Percentiles rank a stretch among this genome's conserved stretches.
phyloP scores from a whole-genome alignment of 176 grass and related monocot genomes.

The Oryza longistaminata region DNA sequence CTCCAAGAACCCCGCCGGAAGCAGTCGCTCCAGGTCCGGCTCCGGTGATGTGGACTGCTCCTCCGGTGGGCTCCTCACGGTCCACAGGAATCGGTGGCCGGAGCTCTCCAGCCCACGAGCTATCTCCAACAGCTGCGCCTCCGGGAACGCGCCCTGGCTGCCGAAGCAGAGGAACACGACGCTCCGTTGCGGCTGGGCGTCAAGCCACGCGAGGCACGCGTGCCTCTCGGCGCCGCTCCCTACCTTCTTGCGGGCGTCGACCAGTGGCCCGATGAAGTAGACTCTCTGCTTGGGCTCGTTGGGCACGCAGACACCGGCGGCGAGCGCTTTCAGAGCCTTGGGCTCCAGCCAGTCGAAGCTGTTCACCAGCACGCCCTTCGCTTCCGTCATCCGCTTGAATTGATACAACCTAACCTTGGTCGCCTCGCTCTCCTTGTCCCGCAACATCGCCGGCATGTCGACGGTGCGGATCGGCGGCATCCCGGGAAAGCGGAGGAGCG shows the following conservation, averaged over 20 bases:
- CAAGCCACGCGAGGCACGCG: conserved; percentile 65
- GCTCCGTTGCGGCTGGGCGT: conserved; percentile 48
- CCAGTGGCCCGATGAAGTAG: conserved; percentile 55
- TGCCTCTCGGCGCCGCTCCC: not conserved
- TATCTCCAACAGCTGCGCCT: conserved; percentile 50
- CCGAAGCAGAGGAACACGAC: conserved; percentile 86
- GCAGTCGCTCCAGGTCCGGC: conserved; percentile 49
- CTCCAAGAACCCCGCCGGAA: conserved; percentile 62
- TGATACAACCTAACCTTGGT: conserved; percentile 25
- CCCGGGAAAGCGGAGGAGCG: conserved; percentile 37
- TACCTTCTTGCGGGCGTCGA: not conserved
- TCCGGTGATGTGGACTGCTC: conserved; percentile 18
- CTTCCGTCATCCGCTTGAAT: conserved; percentile 33
- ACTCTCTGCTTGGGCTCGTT: conserved; percentile 21
- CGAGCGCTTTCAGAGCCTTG: conserved; percentile 28
- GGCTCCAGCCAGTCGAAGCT: conserved; percentile 55
- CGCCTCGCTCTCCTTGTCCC: conserved; percentile 32
- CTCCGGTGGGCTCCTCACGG: conserved; percentile 32
- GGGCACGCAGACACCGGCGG: conserved; percentile 39
- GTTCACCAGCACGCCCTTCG: conserved; percentile 52
- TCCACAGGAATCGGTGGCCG: conserved; percentile 67
- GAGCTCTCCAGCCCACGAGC: conserved; percentile 55
- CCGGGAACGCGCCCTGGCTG: conserved; percentile 52
- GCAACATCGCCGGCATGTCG: conserved; percentile 8
- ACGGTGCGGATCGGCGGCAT: conserved; percentile 38